Percentiles rank a stretch among this genome's conserved stretches.
Conservation (phyloP, 176 grass and related monocot genomes). For the Pontederia crassipes region DNA sequence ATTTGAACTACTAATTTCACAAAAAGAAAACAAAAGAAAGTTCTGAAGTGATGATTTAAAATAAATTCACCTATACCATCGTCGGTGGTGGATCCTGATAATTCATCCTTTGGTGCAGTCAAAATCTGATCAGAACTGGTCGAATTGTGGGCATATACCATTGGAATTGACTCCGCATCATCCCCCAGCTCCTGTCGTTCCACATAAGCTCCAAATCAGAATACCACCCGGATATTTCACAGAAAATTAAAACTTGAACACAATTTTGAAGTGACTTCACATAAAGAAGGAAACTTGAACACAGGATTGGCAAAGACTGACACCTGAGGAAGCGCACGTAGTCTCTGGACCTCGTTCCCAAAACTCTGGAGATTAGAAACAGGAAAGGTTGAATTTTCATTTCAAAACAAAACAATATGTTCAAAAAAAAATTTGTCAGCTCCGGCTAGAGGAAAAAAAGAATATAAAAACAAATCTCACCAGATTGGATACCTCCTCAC, state of each 20-base stretch:
- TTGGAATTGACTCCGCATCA: constrained; percentile 15
- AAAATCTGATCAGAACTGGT: constrained; percentile 8
- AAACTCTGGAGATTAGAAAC: not conserved
- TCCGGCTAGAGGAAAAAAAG: not conserved
- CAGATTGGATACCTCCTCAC: constrained; percentile 10
- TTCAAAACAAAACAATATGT: not conserved
- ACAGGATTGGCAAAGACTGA: not conserved
- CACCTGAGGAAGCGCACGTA: not conserved
- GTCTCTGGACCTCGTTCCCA: not conserved
- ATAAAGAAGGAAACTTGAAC: not conserved
- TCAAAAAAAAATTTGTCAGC: not conserved
- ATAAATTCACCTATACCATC: not conserved
- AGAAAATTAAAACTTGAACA: not conserved
- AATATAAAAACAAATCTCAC: not conserved
- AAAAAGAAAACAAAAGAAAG: too few species aligned
- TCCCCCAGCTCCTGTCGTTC: constrained; percentile 11
- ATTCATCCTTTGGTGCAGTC: not conserved
- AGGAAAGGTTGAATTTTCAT: not conserved
- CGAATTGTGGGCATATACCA: constrained; percentile 4
- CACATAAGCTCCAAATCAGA: not conserved
- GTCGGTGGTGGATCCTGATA: not conserved
- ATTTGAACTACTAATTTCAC: not conserved
- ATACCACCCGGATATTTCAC: too few species aligned
- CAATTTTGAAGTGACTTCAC: not conserved
- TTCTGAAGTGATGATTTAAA: not conserved